These are phyloP conservation scores for Phytophthora hibernalis DNA, from an alignment of 352 stramenopile species.

Conservation along the genomic window DNA sequence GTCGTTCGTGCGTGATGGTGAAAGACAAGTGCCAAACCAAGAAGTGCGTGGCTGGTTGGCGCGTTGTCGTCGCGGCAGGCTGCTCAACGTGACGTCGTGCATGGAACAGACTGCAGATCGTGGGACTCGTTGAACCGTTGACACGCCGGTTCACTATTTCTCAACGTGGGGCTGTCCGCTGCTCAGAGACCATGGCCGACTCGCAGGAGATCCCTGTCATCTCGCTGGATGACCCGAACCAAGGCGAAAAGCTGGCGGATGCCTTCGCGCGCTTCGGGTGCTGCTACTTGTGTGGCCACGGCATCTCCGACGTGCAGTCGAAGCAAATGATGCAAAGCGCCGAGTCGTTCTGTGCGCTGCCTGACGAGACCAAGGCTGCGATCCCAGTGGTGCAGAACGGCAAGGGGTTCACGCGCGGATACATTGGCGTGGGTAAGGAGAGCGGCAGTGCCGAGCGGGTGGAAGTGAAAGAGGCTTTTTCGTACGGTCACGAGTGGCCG, in stretches of 20 bases:
- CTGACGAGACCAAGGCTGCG: conserved; percentile 50
- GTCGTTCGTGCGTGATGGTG: background rate
- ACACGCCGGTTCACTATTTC: background rate
- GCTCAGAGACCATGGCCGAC: conserved; percentile 13
- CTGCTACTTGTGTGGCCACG: conserved; percentile 78
- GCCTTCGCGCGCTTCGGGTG: conserved; percentile 78
- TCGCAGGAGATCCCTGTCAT: conserved; percentile 50
- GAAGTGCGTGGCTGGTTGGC: background rate
- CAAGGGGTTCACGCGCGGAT: conserved; percentile 80
- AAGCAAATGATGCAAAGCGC: conserved; percentile 61
- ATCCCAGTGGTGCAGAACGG: conserved; percentile 72
- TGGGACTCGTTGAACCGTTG: conserved; percentile 2
- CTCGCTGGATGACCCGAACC: conserved; percentile 58
- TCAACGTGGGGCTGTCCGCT: conserved; percentile 14
- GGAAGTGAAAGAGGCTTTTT: conserved; percentile 87
- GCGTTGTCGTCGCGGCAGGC: conserved; percentile 7
- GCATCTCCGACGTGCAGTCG: conserved; percentile 57
- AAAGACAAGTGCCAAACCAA: background rate
- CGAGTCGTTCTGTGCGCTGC: conserved; percentile 66
- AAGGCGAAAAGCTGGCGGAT: conserved; percentile 51
- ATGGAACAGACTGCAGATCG: background rate
- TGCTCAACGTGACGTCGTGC: conserved; percentile 16
- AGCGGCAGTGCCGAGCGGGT: conserved; percentile 80
- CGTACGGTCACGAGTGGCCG: conserved; percentile 82
- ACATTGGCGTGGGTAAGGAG: conserved; percentile 82